phyloP scores from a whole-genome alignment of 257 asterid genomes.

The Buddleja alternifolia region DNA sequence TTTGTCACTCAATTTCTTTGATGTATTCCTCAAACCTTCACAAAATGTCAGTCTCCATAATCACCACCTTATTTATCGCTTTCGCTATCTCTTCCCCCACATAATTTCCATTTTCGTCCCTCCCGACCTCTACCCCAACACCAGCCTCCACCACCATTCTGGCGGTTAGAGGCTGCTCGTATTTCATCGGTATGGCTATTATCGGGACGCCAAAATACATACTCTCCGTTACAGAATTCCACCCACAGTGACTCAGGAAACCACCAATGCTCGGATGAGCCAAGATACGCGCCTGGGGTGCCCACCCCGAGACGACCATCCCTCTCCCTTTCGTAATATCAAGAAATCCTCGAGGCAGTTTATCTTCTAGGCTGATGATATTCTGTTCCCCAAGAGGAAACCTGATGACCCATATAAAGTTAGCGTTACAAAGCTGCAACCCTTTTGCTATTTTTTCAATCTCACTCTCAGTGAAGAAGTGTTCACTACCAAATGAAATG shows the following conservation, averaged over 20 bases:
- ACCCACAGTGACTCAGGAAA: constrained; percentile 52
- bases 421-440: constrained; percentile 16
- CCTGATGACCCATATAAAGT: too few relatives aligned
- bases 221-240: constrained; percentile 49
- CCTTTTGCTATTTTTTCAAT: constrained; percentile 35
- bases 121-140: too few relatives aligned
- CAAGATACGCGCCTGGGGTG: constrained; percentile 35
- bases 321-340: constrained; percentile 31
- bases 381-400: constrained; percentile 20
- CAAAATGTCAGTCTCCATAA: too few relatives aligned
- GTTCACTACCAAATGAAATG: constrained; percentile 42
- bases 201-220: constrained; percentile 46
- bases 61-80: too few relatives aligned
- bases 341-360: constrained; percentile 33
- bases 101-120: too few relatives aligned
- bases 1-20: too few relatives aligned
- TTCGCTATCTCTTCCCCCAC: too few relatives aligned
- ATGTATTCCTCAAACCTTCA: too few relatives aligned
- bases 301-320: constrained; percentile 38
- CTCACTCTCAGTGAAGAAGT: constrained; percentile 31
- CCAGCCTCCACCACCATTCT: constrained; percentile 37
- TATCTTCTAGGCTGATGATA: not conserved
- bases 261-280: constrained; percentile 26
- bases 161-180: constrained; percentile 40
- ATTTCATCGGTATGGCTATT: constrained; percentile 39